phyloP scores from a whole-genome alignment of 2,329 filamentous ascomycete species.

The Emmonsia crescens region DNA sequence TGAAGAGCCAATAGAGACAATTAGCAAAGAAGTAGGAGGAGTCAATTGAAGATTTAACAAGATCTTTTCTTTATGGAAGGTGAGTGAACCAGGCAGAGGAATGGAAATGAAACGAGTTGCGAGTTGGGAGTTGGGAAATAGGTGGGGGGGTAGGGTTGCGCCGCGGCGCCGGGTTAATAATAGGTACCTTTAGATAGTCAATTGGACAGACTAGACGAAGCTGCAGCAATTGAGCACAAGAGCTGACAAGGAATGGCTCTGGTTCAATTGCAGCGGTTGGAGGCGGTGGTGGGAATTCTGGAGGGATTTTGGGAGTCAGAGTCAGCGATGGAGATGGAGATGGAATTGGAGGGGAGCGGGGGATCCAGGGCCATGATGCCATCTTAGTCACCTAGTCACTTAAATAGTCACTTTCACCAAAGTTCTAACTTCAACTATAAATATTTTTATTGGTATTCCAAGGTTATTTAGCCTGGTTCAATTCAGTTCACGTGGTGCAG shows the following conservation, averaged over 20 bases:
- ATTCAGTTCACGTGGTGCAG: background rate
- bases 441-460: no score
- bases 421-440: no score
- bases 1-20: background rate
- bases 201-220: background rate
- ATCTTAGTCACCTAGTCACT: background rate
- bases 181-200: no score
- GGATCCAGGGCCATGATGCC: no score
- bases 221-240: background rate
- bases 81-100: background rate
- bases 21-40: background rate
- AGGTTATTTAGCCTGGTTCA: no score
- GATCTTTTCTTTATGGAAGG: background rate
- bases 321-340: no score
- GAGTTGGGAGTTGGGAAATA: background rate
- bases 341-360: no score
- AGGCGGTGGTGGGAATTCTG: background rate
- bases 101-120: background rate
- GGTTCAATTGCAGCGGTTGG: background rate
- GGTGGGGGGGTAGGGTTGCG: background rate
- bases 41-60: background rate
- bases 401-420: no score
- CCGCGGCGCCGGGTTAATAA: background rate
- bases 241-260: no score
- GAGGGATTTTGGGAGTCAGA: background rate